phyloP scores from a whole-genome alignment of 176 grass and related monocot species.

The Ampelocalamus luodianensis region DNA sequence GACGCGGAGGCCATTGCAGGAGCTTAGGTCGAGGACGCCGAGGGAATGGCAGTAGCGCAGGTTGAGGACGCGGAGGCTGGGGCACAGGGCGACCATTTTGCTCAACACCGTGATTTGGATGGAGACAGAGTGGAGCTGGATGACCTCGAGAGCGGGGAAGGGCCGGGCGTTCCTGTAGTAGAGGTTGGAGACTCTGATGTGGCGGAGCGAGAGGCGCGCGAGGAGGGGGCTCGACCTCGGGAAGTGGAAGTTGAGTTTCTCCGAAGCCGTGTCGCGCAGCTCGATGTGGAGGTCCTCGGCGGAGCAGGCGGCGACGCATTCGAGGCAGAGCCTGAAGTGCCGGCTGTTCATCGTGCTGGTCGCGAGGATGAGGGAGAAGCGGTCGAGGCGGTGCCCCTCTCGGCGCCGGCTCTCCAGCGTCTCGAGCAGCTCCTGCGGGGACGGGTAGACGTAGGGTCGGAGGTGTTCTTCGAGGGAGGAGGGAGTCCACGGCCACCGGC shows the following conservation, averaged over 20 bases:
- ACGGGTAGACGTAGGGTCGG: not conserved
- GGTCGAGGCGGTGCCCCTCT: constrained; percentile 46
- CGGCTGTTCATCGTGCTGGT: not conserved
- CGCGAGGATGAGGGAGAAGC: constrained; percentile 41
- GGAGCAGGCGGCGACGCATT: constrained; percentile 34
- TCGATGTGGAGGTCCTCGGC: constrained; percentile 60
- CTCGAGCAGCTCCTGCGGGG: not conserved
- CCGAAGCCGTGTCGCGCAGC: not conserved
- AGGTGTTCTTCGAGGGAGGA: constrained; percentile 39
- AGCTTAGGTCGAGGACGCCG: constrained; percentile 40
- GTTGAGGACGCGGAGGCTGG: constrained; percentile 47
- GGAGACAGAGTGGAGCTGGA: constrained; percentile 44
- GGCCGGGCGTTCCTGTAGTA: not conserved
- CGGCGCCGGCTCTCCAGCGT: not conserved
- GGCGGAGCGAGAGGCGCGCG: constrained; percentile 49
- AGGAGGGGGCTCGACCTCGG: constrained; percentile 41
- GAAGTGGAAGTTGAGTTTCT: constrained; percentile 26
- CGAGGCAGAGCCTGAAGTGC: constrained; percentile 46
- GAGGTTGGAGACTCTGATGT: not conserved
- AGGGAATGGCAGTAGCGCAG: constrained; percentile 38
- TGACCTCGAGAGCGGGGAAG: constrained; percentile 41
- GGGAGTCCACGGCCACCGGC: constrained; percentile 43
- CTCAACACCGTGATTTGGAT: constrained; percentile 18
- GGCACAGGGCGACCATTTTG: constrained; percentile 50
- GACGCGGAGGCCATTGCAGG: constrained; percentile 31